phyloP scores from a whole-genome alignment of 1,284 basidiomycete species.

The Trichosporon sp. region DNA sequence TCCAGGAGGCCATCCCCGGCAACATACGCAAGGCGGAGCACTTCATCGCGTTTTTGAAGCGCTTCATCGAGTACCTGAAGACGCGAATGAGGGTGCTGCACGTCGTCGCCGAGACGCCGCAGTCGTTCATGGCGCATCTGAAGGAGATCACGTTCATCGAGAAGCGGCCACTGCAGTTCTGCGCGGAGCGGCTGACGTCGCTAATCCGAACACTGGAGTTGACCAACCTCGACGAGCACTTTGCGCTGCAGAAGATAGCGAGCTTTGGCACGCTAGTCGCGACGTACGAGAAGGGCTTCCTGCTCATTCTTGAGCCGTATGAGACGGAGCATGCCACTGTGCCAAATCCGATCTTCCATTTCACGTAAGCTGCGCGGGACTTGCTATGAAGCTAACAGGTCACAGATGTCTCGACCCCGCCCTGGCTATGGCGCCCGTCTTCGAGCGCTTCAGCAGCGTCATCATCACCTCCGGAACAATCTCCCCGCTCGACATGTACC shows the following conservation, averaged over 20 bases:
- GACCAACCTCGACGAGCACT: slow-evolving; percentile 83
- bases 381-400: background rate
- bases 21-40: slow-evolving; percentile 99
- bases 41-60: slow-evolving; percentile 96
- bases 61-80: slow-evolving; percentile 98
- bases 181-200: slow-evolving; percentile 90
- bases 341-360: slow-evolving; percentile 97
- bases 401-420: slow-evolving; percentile 90
- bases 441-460: slow-evolving; percentile 96
- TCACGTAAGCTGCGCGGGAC: slow-evolving; percentile 62
- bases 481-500: slow-evolving; percentile 97
- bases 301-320: slow-evolving; percentile 95
- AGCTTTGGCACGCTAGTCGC: slow-evolving; percentile 94
- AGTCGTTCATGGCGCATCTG: slow-evolving; percentile 96
- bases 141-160: slow-evolving; percentile 99
- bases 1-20: slow-evolving; percentile 92
- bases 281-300: slow-evolving; percentile 97
- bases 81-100: slow-evolving; percentile 98
- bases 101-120: slow-evolving; percentile 97
- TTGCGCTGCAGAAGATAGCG: slow-evolving; percentile 89
- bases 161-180: slow-evolving; percentile 92
- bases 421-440: slow-evolving; percentile 94
- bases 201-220: slow-evolving; percentile 90
- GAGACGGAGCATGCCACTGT: slow-evolving; percentile 98
- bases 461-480: slow-evolving; percentile 99